Base-by-base conservation (phyloP, 1,284 basidiomycete genomes). In the Puccinia novopanici region DNA sequence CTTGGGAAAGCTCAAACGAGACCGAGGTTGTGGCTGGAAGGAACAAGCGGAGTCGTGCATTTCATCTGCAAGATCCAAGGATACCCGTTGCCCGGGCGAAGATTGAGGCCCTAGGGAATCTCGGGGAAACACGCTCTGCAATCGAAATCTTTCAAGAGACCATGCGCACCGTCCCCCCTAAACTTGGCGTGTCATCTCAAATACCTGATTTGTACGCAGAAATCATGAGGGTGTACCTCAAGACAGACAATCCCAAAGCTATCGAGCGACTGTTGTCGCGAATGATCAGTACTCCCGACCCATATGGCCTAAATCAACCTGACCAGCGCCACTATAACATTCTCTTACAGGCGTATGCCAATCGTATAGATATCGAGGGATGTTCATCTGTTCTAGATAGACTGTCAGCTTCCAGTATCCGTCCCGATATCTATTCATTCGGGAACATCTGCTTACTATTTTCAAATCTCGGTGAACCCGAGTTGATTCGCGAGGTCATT, bases 371-470 rank as follows among this genome's bases (percentile, higher is more conserved):
- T 81, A 82, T 91, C 19, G 86, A 88, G 17, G 86, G 89, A 10
- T 88, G 92, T n/a, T 86, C 88, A 6, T 83, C 86, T 6, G 85
- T 92, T 6, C 88, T 94, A 81, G 86, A 90, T 40, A 88, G 91
- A 83, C 91, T 95, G 90, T 88, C 89, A 48, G 83, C 84, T 0
- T 85, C 87, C 2, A 87, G 88, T 3, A 82, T 91, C 22, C 72
- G 83, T 48, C 91, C 91, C 0, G 88, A 89, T 76, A 84, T 83
- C 6, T 86, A 88, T 73, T 88, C 90, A 12, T 96, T 92, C 85
- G 92, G 91, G 34, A 89, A 88, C 12, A 87, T 95, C 75, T 89
- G 97, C 83, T 87, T 89, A 19, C 87, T 91, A 74, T 90, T 94
- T 63, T 90, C 91, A 2, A 87, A 88, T 71, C 88, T 89, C 42